Conservation (phyloP, 345 rosid genomes). For the Pistacia integerrima region DNA sequence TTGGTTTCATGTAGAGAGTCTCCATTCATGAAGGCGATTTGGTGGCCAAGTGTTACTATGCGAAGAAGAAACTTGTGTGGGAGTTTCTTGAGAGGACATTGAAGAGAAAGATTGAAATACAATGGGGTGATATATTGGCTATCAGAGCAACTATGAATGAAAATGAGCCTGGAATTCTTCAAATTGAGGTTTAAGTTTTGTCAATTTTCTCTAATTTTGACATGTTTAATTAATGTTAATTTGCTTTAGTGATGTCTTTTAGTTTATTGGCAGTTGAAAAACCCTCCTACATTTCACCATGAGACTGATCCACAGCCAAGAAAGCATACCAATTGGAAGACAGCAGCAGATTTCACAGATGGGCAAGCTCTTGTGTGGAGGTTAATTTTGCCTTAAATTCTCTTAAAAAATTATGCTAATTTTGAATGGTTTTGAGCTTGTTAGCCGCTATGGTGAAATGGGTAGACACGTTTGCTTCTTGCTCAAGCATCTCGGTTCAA, state of each 20-base stretch:
- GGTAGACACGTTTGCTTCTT: neutral
- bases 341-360: constrained; percentile 43
- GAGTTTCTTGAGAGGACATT: constrained; percentile 38
- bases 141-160: constrained; percentile 1
- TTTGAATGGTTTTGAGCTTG: too few species aligned
- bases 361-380: constrained; percentile 46
- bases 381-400: constrained; percentile 16
- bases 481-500: constrained; percentile 4
- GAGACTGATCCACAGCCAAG: constrained; percentile 47
- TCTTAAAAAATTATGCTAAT: too few species aligned
- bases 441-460: neutral
- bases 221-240: neutral
- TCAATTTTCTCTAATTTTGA: too few species aligned
- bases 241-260: neutral
- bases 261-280: constrained; percentile 30
- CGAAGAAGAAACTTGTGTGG: constrained; percentile 67
- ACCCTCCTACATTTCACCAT: constrained; percentile 35
- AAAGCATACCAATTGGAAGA: constrained; percentile 49
- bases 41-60: constrained; percentile 61
- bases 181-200: constrained; percentile 37
- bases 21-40: constrained; percentile 41
- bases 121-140: constrained; percentile 37
- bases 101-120: constrained; percentile 50
- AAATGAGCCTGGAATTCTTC: constrained; percentile 25
- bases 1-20: constrained; percentile 25